Percentiles rank a stretch among this genome's conserved stretches.
phyloP scores from a whole-genome alignment of 306 rosid genomes.

The Acacia acuminata region DNA sequence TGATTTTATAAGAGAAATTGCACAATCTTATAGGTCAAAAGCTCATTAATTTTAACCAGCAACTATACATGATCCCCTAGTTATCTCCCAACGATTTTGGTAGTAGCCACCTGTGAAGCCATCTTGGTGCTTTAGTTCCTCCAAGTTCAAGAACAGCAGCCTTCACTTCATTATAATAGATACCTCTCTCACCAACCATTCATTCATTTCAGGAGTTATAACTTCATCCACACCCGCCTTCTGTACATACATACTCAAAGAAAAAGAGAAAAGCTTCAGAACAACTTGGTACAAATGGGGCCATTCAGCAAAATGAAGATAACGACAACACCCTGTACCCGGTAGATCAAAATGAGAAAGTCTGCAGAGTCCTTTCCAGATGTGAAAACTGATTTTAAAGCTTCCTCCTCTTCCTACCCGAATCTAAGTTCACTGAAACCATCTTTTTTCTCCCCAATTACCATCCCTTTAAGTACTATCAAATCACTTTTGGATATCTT shows the following conservation, averaged over 20 bases:
- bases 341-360: slow-evolving; percentile 33
- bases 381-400: slow-evolving; percentile 40
- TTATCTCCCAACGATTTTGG: no score
- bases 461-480: slow-evolving; percentile 14
- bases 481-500: background rate
- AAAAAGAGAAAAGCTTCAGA: no score
- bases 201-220: no score
- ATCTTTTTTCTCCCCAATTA: slow-evolving; percentile 8
- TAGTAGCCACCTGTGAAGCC: no score
- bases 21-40: no score
- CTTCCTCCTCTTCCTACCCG: slow-evolving; percentile 70
- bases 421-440: slow-evolving; percentile 47
- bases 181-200: no score
- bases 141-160: no score
- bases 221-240: slow-evolving; percentile 45
- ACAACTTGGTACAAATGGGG: slow-evolving; percentile 46
- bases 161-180: no score
- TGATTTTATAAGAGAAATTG: no score
- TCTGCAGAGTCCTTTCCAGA: background rate
- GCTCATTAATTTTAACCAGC: no score
- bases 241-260: slow-evolving; percentile 53
- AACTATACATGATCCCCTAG: no score
- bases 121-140: no score
- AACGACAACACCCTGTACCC: slow-evolving; percentile 35
- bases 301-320: slow-evolving; percentile 43